Percentiles rank a stretch among this genome's conserved stretches.
These are phyloP conservation scores for Mimosa pudica DNA, from an alignment of 306 rosid genomes.

Conservation along the genomic window DNA sequence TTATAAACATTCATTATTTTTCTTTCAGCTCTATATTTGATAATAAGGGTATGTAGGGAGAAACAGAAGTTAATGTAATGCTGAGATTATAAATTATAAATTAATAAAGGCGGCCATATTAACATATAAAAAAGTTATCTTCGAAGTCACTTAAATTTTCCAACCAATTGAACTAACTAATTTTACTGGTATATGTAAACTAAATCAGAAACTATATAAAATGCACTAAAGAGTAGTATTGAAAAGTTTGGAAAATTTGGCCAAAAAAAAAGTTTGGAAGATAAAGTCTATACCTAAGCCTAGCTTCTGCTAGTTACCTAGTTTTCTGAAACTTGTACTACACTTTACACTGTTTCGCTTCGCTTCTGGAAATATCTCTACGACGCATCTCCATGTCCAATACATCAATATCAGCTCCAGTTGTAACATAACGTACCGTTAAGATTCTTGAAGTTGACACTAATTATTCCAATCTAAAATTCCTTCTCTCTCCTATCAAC, in stretches of 20 bases:
- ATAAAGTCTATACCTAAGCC: conserved; percentile 10
- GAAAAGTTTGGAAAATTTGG: conserved; percentile 41
- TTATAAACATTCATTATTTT: no score
- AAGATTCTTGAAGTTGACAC: not conserved
- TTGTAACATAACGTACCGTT: conserved; percentile 14
- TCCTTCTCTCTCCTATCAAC: not conserved
- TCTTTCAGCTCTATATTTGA: no score
- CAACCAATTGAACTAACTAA: no score
- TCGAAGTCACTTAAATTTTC: no score
- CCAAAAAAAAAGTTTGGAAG: conserved; percentile 44
- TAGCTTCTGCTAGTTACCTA: not conserved
- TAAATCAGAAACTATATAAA: no score
- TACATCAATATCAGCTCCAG: conserved; percentile 23
- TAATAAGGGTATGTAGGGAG: no score
- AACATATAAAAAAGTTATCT: no score
- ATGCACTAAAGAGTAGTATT: no score
- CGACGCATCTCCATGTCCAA: not conserved
- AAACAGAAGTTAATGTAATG: no score
- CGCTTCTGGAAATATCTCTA: conserved; percentile 20
- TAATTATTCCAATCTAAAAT: conserved; percentile 12
- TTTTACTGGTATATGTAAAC: no score
- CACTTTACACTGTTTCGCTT: not conserved
- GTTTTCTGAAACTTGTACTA: not conserved
- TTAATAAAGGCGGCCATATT: no score
- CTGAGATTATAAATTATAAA: no score